Conservation (phyloP, 495 filamentous ascomycete species). For the Barbatosphaeria neglecta region DNA sequence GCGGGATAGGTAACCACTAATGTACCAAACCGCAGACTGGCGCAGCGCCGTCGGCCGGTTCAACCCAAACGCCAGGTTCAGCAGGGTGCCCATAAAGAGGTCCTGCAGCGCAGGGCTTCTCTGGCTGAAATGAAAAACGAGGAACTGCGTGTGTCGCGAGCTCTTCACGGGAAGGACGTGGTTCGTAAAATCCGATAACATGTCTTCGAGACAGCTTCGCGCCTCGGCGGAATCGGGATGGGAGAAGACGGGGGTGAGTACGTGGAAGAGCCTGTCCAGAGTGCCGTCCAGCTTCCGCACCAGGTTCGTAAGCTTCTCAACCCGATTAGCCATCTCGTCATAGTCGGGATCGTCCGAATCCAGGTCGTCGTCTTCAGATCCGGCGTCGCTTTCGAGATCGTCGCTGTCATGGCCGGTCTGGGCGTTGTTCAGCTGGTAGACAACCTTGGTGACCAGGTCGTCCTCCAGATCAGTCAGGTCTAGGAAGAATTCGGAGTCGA, state of each 20-base stretch:
- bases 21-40: slow-evolving; percentile 80
- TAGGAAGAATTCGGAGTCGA: slow-evolving; percentile 83
- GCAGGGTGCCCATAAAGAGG: background rate
- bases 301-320: slow-evolving; percentile 60
- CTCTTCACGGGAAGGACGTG: slow-evolving; percentile 82
- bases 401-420: slow-evolving; percentile 41
- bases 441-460: slow-evolving; percentile 35
- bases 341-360: slow-evolving; percentile 35
- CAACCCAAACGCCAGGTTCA: slow-evolving; percentile 27
- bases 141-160: slow-evolving; percentile 77
- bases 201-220: slow-evolving; percentile 48
- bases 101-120: background rate
- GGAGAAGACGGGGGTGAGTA: slow-evolving; percentile 60
- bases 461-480: slow-evolving; percentile 73
- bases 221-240: slow-evolving; percentile 37
- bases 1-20: slow-evolving; percentile 84
- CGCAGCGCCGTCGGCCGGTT: slow-evolving; percentile 55
- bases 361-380: slow-evolving; percentile 22
- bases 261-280: slow-evolving; percentile 75
- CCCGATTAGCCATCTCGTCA: slow-evolving; percentile 30
- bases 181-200: slow-evolving; percentile 70
- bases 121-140: slow-evolving; percentile 37
- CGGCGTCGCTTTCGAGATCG: slow-evolving; percentile 48
- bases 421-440: slow-evolving; percentile 23
- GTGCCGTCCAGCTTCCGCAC: slow-evolving; percentile 89